These are phyloP conservation scores for Torulaspora franciscae DNA, from an alignment of 805 yeast species.

Conservation along the genomic window DNA sequence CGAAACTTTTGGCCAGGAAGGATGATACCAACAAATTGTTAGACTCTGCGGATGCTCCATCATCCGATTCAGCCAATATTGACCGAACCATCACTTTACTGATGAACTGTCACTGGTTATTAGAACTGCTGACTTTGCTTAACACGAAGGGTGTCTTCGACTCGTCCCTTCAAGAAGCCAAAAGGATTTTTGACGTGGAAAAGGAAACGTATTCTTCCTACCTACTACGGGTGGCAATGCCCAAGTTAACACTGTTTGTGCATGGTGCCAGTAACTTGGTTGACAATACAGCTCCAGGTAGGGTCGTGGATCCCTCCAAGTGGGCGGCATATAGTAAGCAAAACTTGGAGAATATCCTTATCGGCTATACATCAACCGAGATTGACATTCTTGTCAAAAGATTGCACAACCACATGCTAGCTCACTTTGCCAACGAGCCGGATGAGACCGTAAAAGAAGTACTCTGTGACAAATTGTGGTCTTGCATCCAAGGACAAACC, in stretches of 20 bases:
- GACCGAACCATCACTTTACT: constrained; percentile 45
- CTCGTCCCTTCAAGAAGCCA: constrained; percentile 21
- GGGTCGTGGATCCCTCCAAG: constrained; percentile 44
- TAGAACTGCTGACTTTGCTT: constrained; percentile 37
- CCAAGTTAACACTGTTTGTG: constrained; percentile 62
- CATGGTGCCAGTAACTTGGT: constrained; percentile 54
- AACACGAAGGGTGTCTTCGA: constrained; percentile 21
- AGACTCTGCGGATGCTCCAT: constrained; percentile 1
- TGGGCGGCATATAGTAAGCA: constrained; percentile 62
- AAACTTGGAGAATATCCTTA: constrained; percentile 52
- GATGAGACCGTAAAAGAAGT: constrained; percentile 35
- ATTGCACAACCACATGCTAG: constrained; percentile 51
- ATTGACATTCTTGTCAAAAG: constrained; percentile 50
- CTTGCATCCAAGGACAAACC: constrained; percentile 60
- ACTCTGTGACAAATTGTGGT: constrained; percentile 62
- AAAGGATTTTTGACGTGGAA: constrained; percentile 30
- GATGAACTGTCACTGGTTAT: constrained; percentile 50
- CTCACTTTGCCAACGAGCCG: constrained; percentile 43
- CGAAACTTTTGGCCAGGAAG: constrained; percentile 8
- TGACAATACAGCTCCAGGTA: constrained; percentile 32
- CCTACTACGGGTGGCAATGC: constrained; percentile 53
- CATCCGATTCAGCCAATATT: constrained; percentile 19
- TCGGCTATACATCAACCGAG: constrained; percentile 54
- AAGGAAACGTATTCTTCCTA: constrained; percentile 43
- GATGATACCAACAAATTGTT: constrained; percentile 6